Percentiles rank a stretch among this genome's conserved stretches.
Evolutionary conservation across 352 stramenopile species (phyloP).

Genomic region (Globisporangium parvum): DNA sequence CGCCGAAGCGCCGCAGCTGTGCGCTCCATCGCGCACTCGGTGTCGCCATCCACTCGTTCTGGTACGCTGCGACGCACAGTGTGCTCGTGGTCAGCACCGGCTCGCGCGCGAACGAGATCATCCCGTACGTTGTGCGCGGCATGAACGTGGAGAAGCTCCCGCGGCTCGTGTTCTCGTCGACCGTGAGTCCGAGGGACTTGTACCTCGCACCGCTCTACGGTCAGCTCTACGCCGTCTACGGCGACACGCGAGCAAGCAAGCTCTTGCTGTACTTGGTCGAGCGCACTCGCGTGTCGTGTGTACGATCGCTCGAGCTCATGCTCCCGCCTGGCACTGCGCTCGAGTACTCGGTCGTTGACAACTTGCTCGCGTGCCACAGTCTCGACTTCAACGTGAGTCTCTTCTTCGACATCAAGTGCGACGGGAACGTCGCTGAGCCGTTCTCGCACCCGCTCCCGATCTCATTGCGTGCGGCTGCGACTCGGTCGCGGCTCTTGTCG

Average conservation of each 20-base stretch:
- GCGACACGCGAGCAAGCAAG: conserved; percentile 45
- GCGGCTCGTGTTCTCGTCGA: conserved; percentile 61
- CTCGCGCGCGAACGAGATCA: conserved; percentile 69
- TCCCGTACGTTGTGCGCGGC: conserved; percentile 60
- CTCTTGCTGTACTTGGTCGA: conserved; percentile 71
- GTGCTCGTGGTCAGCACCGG: conserved; percentile 69
- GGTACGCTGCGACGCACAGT: conserved; percentile 54
- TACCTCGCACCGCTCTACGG: conserved; percentile 66
- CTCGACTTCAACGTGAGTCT: conserved; percentile 73
- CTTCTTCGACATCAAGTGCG: conserved; percentile 77
- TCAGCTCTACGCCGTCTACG: conserved; percentile 59
- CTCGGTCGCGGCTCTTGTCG: conserved; percentile 5
- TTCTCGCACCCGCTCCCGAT: conserved; percentile 72
- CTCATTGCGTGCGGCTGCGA: conserved; percentile 34
- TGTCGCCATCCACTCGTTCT: conserved; percentile 65
- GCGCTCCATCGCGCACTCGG: conserved; percentile 50
- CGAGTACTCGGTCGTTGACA: conserved; percentile 77
- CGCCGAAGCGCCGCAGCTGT: conserved; percentile 45
- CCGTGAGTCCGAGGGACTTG: conserved; percentile 45
- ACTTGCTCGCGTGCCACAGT: conserved; percentile 78
- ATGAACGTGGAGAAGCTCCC: conserved; percentile 59
- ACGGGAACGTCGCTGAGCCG: conserved; percentile 43
- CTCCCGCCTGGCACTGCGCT: conserved; percentile 47
- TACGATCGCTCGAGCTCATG: conserved; percentile 69
- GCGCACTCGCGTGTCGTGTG: conserved; percentile 57